A percentile compares a stretch with the other conserved stretches of the same genome.
These are phyloP conservation scores for Cordyceps fumosorosea DNA, from an alignment of 2,329 filamentous ascomycete species.

Conservation along the genomic window DNA sequence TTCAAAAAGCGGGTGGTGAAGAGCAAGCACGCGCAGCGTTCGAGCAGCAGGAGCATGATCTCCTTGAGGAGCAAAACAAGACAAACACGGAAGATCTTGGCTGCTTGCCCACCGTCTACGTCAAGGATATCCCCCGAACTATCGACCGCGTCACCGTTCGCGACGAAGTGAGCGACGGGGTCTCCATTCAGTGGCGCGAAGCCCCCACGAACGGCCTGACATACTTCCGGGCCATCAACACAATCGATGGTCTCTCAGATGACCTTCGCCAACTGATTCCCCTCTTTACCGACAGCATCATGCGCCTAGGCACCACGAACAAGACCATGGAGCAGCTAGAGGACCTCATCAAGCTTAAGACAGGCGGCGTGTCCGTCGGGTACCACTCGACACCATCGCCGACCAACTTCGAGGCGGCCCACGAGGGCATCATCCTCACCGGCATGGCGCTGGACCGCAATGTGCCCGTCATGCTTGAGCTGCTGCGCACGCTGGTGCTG, in stretches of 20 bases:
- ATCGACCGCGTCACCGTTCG: conserved; percentile 56
- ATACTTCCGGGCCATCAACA: conserved; percentile 87
- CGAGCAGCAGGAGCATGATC: conserved; percentile 68
- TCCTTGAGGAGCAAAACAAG: conserved; percentile 77
- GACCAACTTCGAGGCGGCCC: conserved; percentile 59
- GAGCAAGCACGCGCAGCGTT: conserved; percentile 66
- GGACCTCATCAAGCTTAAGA: conserved; percentile 92
- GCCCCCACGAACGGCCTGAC: conserved; percentile 92
- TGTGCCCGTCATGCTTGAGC: conserved; percentile 82
- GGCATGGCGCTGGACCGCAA: conserved; percentile 89
- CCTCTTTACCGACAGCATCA: conserved; percentile 84
- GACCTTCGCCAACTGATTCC: conserved; percentile 81
- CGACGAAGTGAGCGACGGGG: conserved; percentile 58
- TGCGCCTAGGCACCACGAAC: conserved; percentile 83
- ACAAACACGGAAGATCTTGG: conserved; percentile 79
- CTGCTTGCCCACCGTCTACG: conserved; percentile 80
- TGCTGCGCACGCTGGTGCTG: conserved; percentile 70
- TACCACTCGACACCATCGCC: conserved; percentile 81
- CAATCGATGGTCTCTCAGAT: conserved; percentile 70
- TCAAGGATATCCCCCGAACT: conserved; percentile 78
- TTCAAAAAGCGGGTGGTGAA: conserved; percentile 61
- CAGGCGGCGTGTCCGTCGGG: conserved; percentile 78
- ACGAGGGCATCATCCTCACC: conserved; percentile 76
- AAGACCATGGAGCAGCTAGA: conserved; percentile 93
- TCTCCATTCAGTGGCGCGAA: conserved; percentile 81